phyloP scores from a whole-genome alignment of 192 early-diverging fungal genomes.

The Linnemannia exigua region DNA sequence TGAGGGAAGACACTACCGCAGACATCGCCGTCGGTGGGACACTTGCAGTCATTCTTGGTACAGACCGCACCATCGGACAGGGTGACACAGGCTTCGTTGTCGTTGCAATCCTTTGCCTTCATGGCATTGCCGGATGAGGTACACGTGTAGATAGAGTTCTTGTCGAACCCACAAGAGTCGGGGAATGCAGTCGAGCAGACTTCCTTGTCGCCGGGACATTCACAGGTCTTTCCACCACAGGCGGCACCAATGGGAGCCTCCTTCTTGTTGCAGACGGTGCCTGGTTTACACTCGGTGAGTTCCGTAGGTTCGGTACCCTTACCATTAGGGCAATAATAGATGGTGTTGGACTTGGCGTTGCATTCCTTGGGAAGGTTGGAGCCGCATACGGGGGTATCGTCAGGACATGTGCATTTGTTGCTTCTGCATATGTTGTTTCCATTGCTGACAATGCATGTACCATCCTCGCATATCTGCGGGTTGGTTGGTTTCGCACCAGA shows the following conservation, averaged over 20 bases:
- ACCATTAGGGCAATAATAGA: conserved; percentile 12
- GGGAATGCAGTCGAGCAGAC: conserved; percentile 10
- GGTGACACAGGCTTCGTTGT: not conserved
- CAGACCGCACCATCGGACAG: not conserved
- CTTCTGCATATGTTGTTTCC: conserved; percentile 5
- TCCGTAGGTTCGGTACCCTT: not conserved
- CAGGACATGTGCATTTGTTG: conserved; percentile 8
- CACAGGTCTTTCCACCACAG: conserved; percentile 1
- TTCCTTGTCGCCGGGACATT: not conserved
- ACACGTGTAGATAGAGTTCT: conserved; percentile 12
- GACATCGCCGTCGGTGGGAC: not conserved
- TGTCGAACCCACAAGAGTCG: not conserved
- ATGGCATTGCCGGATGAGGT: not conserved
- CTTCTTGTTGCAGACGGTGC: not conserved
- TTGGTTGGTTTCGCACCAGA: not conserved
- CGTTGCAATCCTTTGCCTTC: not conserved
- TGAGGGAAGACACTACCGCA: not conserved
- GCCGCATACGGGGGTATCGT: not conserved
- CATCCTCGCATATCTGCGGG: not conserved
- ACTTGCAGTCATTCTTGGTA: not conserved
- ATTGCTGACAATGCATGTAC: not conserved
- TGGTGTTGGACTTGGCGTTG: conserved; percentile 20
- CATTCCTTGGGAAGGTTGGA: conserved; percentile 1
- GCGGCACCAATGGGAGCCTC: not conserved
- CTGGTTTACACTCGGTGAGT: conserved; percentile 1